Evolutionary conservation across 2,329 filamentous ascomycete species (phyloP).

Genomic region (Cladophialophora psammophila): DNA sequence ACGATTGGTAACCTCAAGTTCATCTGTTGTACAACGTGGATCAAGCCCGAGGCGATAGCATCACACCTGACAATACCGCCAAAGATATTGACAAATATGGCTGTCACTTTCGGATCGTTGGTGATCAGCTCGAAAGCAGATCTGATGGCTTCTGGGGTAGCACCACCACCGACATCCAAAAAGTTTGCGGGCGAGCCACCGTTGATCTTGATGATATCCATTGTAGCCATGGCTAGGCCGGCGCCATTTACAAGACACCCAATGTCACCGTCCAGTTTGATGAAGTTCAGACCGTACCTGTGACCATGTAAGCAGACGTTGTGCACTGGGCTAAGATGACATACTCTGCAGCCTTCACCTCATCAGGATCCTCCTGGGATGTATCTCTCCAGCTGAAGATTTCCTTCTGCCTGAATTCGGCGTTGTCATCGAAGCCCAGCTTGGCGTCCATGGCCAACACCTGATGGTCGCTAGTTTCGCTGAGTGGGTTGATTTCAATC

Average conservation of each 20-base stretch:
- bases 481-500: constrained; percentile 99
- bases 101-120: constrained; percentile 95
- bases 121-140: constrained; percentile 99
- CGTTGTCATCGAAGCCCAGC: constrained; percentile 98
- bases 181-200: constrained; percentile 97
- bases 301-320: background rate
- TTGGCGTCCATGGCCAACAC: constrained; percentile 99
- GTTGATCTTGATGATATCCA: constrained; percentile 99
- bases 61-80: constrained; percentile 98
- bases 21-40: constrained; percentile 92
- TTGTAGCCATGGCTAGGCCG: constrained; percentile 98
- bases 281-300: constrained; percentile 88
- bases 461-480: constrained; percentile 97
- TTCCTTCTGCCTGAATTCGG: constrained; percentile 97
- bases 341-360: constrained; percentile 93
- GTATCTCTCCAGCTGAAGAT: constrained; percentile 93
- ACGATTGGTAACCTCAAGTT: constrained; percentile 97
- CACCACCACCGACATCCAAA: constrained; percentile 96
- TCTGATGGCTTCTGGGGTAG: constrained; percentile 94
- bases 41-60: constrained; percentile 93
- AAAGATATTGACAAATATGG: constrained; percentile 99
- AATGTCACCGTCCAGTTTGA: constrained; percentile 99
- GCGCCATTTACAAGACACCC: constrained; percentile 95
- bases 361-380: constrained; percentile 94
- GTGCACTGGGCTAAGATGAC: constrained; percentile 25